Evolutionary conservation across 768 basidiomycete genomes (phyloP), one percentile per base, ranked within the genome.

Genomic region (Termitomyces sp.): DNA sequence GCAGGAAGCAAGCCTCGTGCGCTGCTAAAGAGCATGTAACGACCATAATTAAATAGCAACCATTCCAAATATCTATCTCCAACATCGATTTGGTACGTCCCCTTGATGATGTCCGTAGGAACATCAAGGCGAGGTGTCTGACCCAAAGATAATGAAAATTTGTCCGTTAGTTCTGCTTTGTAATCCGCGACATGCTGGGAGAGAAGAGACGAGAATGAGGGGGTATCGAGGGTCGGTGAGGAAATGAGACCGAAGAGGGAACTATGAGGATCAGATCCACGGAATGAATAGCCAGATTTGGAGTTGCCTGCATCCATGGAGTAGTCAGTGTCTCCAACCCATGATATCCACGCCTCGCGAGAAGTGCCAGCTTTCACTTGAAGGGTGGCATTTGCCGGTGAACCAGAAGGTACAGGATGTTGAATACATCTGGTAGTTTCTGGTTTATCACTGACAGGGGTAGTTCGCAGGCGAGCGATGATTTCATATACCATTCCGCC

Each of bases 401-500:
- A 43, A 10, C 72, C 71, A 18, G 52, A 68, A 1, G 68, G 41
- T 20, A 71, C 70, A 3, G 72, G 70, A 41, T 65, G 57, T 57
- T 73, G 71, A 16, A 68, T 65, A 51, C 75, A 76, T 59, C 63
- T 65, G 1, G 71, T 55, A 2, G 60, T 61, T 26, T 65, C 54
- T 5, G 60, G 22, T n/a, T 61, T 62, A 5, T 68, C 46, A 7
- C 55, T 57, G 20, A 64, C 57, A 9, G 63, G 45, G 1, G 64
- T 61, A 9, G 69, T 65, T 10, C 63, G 62, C 0, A 80, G 79
- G 48, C 76, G 79, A 16, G 74, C 82, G 40, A 90, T 70, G 18
- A 91, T 67, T 62, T 90, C 88, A 65, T 86, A 91, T 3, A 78
- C 64, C 88, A 90, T 89, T n/a, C 88, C 84, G 0, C 82, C 79